Evolutionary conservation across 2,329 filamentous ascomycete species (phyloP).

Genomic region (Neofusicoccum sp.): DNA sequence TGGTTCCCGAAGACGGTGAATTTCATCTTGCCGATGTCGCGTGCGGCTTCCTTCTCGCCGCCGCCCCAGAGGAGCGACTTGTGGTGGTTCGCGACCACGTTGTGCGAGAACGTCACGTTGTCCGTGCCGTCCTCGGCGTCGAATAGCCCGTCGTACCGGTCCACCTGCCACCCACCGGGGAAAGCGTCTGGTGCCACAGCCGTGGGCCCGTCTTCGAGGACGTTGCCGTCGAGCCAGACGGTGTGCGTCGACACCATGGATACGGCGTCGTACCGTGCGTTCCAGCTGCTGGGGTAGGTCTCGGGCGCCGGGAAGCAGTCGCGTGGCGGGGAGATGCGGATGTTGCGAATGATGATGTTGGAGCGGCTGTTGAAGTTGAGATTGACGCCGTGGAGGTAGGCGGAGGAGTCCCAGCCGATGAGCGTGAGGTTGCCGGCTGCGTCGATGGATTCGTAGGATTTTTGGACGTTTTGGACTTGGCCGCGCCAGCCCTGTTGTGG

Average conservation of each 20-base stretch:
- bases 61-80: slow-evolving; percentile 17
- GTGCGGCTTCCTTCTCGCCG: slow-evolving; percentile 9
- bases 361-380: slow-evolving; percentile 14
- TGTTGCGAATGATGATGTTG: slow-evolving; percentile 19
- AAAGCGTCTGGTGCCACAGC: slow-evolving; percentile 10
- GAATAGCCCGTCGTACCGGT: slow-evolving; percentile 17
- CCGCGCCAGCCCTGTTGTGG: slow-evolving; percentile 7
- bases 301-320: slow-evolving; percentile 18
- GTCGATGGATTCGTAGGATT: slow-evolving; percentile 11
- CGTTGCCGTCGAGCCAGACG: slow-evolving; percentile 16
- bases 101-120: slow-evolving; percentile 17
- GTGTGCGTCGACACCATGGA: slow-evolving; percentile 11
- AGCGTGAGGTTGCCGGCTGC: slow-evolving; percentile 11
- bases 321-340: slow-evolving; percentile 10
- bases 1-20: slow-evolving; percentile 18
- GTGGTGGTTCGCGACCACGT: slow-evolving; percentile 19
- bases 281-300: slow-evolving; percentile 4
- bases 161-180: slow-evolving; percentile 9
- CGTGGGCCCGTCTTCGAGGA: slow-evolving; percentile 12
- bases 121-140: slow-evolving; percentile 18
- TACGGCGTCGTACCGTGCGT: slow-evolving; percentile 14
- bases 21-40: slow-evolving; percentile 13
- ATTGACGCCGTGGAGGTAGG: slow-evolving; percentile 16
- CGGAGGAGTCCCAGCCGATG: slow-evolving; percentile 1
- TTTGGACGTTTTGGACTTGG: slow-evolving; percentile 10